A percentile compares a stretch with the other conserved stretches of the same genome.
Evolutionary conservation across 495 filamentous ascomycete species (phyloP).

Genomic region (Penicillium lagena): DNA sequence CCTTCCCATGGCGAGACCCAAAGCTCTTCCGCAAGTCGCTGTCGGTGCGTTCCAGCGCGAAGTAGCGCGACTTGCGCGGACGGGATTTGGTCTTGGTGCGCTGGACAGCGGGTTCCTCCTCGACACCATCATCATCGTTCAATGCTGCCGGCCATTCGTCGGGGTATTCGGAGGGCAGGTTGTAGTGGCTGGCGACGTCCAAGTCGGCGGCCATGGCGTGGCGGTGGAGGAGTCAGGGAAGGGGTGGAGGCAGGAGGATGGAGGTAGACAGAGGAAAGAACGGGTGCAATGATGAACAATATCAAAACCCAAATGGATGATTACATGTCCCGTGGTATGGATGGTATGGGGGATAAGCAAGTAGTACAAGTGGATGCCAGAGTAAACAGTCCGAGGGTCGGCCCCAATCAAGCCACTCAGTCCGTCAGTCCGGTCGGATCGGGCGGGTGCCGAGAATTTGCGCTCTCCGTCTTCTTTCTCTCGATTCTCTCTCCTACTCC

Average conservation of each 20-base stretch:
- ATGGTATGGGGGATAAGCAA: background rate
- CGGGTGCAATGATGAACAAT: too few relatives aligned
- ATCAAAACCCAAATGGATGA: too few relatives aligned
- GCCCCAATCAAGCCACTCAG: conserved; percentile 18
- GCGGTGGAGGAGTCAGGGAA: background rate
- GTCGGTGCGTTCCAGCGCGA: conserved; percentile 69
- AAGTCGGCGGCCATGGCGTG: conserved; percentile 52
- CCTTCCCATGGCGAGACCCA: conserved; percentile 61
- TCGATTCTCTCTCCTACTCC: conserved; percentile 18
- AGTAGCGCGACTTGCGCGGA: conserved; percentile 71
- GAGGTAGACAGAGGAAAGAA: too few relatives aligned
- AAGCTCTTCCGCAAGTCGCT: conserved; percentile 62
- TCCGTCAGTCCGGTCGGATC: conserved; percentile 32
- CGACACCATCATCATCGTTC: conserved; percentile 62
- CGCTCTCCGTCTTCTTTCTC: conserved; percentile 11
- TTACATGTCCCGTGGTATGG: background rate
- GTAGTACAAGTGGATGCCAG: too few relatives aligned
- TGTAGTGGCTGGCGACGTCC: conserved; percentile 82
- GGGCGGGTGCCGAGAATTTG: conserved; percentile 32
- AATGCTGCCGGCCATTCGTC: conserved; percentile 82
- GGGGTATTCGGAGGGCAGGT: conserved; percentile 72
- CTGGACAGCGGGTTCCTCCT: conserved; percentile 48
- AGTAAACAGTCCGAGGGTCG: too few relatives aligned
- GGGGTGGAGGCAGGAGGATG: too few relatives aligned
- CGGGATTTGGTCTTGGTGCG: conserved; percentile 43